phyloP scores from a whole-genome alignment of 345 rosid species.

The Aquilaria yunnanensis region DNA sequence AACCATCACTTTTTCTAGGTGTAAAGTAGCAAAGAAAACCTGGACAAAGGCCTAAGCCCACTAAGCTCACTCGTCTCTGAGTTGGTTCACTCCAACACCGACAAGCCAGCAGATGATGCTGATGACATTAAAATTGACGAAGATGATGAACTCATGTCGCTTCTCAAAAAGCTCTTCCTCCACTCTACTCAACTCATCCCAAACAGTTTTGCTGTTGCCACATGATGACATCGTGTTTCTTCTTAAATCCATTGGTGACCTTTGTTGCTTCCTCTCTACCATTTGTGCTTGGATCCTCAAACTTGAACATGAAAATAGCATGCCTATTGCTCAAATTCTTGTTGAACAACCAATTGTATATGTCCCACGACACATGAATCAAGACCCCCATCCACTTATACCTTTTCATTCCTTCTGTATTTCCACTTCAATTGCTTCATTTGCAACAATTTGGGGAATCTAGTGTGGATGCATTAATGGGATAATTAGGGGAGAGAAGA shows the following conservation, averaged over 20 bases:
- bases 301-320: slow-evolving; percentile 81
- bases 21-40: slow-evolving; percentile 72
- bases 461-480: too few relatives aligned
- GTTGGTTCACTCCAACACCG: slow-evolving; percentile 95
- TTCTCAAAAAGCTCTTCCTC: slow-evolving; percentile 57
- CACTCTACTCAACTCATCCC: slow-evolving; percentile 58
- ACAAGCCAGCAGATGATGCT: slow-evolving; percentile 72
- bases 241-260: background rate
- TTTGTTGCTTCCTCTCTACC: slow-evolving; percentile 2
- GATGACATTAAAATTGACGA: slow-evolving; percentile 82
- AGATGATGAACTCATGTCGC: slow-evolving; percentile 62
- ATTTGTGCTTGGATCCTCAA: slow-evolving; percentile 40
- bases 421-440: slow-evolving; percentile 85
- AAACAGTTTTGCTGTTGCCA: slow-evolving; percentile 33
- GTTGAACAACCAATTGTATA: slow-evolving; percentile 81
- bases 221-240: slow-evolving; percentile 19
- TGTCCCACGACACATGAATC: slow-evolving; percentile 89
- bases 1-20: slow-evolving; percentile 74
- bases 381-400: slow-evolving; percentile 62
- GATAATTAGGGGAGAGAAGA: too few relatives aligned
- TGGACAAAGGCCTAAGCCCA: slow-evolving; percentile 27
- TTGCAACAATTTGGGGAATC: slow-evolving; percentile 16
- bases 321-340: slow-evolving; percentile 30
- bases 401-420: slow-evolving; percentile 78
- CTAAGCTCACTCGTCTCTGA: slow-evolving; percentile 50